These are phyloP conservation scores for Pestalotiopsis sp. DNA, from an alignment of 2,329 filamentous ascomycete genomes.

Conservation along the genomic window DNA sequence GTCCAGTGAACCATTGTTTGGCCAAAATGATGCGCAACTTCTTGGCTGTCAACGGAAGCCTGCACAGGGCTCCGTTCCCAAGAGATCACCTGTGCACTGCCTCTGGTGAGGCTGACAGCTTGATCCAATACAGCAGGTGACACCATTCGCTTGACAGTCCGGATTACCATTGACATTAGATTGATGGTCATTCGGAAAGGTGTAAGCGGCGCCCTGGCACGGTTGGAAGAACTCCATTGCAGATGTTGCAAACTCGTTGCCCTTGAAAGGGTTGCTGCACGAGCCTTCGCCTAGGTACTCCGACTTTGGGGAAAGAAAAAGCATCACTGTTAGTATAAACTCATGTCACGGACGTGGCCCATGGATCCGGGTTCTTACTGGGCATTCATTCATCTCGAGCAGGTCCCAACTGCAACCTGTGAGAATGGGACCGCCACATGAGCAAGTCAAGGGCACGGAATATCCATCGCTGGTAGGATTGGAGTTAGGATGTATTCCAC, in stretches of 20 bases:
- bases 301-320: not conserved
- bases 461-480: not conserved
- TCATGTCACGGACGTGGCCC: not conserved
- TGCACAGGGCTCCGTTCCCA: not conserved
- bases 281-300: not conserved
- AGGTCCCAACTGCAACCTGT: slow-evolving; percentile 6
- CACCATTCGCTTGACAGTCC: not conserved
- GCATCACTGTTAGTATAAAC: not conserved
- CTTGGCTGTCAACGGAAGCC: not conserved
- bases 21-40: not conserved
- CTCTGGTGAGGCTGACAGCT: not conserved
- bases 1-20: not conserved
- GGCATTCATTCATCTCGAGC: not conserved
- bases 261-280: slow-evolving; percentile 1
- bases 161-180: slow-evolving; percentile 5
- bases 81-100: not conserved
- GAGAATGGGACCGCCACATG: slow-evolving; percentile 1
- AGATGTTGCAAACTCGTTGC: not conserved
- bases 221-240: slow-evolving; percentile 5
- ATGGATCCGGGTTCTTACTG: not conserved
- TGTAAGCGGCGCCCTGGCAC: slow-evolving; percentile 1
- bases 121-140: not conserved
- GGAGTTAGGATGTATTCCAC: not conserved
- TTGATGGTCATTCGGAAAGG: slow-evolving; percentile 1
- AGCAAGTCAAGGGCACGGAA: slow-evolving; percentile 2